Percentiles rank a stretch among this genome's conserved stretches.
Evolutionary conservation across 768 basidiomycete species (phyloP).

Genomic region (Cystobasidiopsis lactophilus): DNA sequence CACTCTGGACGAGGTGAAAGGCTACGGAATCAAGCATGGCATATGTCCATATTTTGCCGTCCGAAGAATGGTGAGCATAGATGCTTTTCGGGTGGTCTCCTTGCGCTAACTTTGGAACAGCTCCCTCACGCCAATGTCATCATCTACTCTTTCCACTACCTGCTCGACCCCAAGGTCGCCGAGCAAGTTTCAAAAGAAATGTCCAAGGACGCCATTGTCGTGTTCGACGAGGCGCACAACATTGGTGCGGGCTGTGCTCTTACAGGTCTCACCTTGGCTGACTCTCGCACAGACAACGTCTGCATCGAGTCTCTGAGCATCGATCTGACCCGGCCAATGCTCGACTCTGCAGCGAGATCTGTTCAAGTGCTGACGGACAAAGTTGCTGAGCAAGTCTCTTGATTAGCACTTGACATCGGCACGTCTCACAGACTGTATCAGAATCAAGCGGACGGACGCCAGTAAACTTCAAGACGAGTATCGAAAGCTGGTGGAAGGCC

Average conservation of each 20-base stretch:
- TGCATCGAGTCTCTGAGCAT: constrained; percentile 97
- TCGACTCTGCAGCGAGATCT: constrained; percentile 78
- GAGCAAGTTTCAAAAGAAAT: constrained; percentile 97
- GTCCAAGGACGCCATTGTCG: constrained; percentile 92
- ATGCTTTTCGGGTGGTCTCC: not conserved
- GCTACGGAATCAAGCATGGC: constrained; percentile 62
- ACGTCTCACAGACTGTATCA: constrained; percentile 23
- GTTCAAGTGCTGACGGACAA: constrained; percentile 66
- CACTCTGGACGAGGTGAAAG: constrained; percentile 79
- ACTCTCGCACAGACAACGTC: constrained; percentile 50
- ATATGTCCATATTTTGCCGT: constrained; percentile 92
- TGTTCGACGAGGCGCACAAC: constrained; percentile 98
- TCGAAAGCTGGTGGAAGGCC: constrained; percentile 74
- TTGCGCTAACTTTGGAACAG: constrained; percentile 27
- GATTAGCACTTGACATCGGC: not conserved
- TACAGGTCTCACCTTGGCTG: not conserved
- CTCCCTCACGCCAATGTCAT: constrained; percentile 88
- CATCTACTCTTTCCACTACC: constrained; percentile 97
- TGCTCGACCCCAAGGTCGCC: constrained; percentile 94
- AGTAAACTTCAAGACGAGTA: constrained; percentile 92
- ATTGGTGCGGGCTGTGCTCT: constrained; percentile 41
- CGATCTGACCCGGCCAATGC: constrained; percentile 88
- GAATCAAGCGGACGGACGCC: constrained; percentile 84
- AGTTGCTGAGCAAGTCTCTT: constrained; percentile 69
- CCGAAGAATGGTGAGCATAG: constrained; percentile 61